Base-by-base conservation (phyloP, 805 yeast genomes). In the Candida mattraensis region DNA sequence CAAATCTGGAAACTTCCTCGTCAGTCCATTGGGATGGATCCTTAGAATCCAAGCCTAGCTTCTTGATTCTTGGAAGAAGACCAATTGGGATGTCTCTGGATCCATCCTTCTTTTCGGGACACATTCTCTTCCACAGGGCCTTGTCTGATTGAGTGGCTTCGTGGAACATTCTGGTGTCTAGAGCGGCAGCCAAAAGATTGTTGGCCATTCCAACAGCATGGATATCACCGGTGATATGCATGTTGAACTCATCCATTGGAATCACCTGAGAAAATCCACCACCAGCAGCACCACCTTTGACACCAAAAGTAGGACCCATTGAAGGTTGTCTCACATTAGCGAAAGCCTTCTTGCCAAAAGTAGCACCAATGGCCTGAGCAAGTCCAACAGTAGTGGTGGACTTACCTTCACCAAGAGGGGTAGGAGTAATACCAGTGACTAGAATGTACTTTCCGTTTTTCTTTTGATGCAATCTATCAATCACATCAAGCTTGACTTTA, bases 211-310 rank as follows among this genome's bases (percentile, higher is more conserved):
- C 80, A 42, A 91, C 88, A 29, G 98, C 98, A 64, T 91, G 98
- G 49, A 91, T 91, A 61, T 91, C 99, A 59, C 98, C 98, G 33
- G 98, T 91, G 49, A 91, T 72, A 61, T 91, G 98, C 86, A 93
- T 78, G 69, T 93, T 91, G 72, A 91, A 91, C 66, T 91, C 97
- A 64, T 91, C 99, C 97, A 91, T 91, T 34, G 98, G 98, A 52
- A 91, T 89, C 29, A 91, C 98, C 67, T 91, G 98, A 2, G 98
- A 76, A 64, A 88, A 91, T 30, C 98, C 98, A 59, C 98, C 99
- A 53, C 99, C 99, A 13, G 98, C 98, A 39, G 99, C 99, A 63
- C 98, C 98, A 56, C 99, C 99, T 68, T 91, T 91, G 53, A 91
- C 88, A 62, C 99, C 99, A 54, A 91, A 91, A 13, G 98, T 91